Conservation (phyloP, 495 filamentous ascomycete genomes). For the Lineolata rhizophorae region DNA sequence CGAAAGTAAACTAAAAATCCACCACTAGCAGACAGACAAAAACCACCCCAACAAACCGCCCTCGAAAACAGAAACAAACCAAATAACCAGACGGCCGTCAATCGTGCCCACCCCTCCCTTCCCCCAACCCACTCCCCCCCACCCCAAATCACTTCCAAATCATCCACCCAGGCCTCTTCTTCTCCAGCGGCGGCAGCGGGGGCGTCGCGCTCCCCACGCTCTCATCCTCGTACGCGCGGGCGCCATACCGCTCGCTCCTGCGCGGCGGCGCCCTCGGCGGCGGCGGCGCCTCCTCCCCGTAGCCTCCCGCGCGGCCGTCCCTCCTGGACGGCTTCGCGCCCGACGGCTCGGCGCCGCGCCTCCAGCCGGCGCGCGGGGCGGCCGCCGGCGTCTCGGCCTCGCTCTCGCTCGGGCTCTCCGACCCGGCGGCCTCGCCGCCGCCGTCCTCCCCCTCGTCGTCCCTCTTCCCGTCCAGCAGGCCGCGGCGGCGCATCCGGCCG, state of each 20-base stretch:
- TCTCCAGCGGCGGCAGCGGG: slow-evolving; percentile 1
- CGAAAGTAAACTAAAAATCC: too few relatives aligned
- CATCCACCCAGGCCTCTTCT: slow-evolving; percentile 8
- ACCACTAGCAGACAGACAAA: too few relatives aligned
- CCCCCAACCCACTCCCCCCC: too few relatives aligned
- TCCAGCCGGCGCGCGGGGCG: neutral
- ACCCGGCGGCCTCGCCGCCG: neutral
- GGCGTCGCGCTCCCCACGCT: neutral
- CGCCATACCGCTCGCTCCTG: neutral
- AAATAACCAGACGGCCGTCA: too few relatives aligned
- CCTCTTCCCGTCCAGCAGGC: neutral
- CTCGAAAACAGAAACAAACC: too few relatives aligned
- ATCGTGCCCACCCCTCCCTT: too few relatives aligned
- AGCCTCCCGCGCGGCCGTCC: neutral
- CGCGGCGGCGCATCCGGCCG: neutral
- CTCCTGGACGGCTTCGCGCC: neutral
- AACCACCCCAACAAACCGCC: too few relatives aligned
- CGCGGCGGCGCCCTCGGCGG: neutral
- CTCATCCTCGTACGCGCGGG: neutral
- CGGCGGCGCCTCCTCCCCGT: neutral
- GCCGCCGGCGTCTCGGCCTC: neutral
- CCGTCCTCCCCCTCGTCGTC: neutral
- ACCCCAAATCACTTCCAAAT: slow-evolving; percentile 11
- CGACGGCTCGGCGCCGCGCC: neutral
- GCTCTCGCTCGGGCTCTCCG: neutral